Percentiles rank a stretch among this genome's conserved stretches.
Conservation (phyloP, 148 eudicot genomes). For the Rhododendron ovatum region DNA sequence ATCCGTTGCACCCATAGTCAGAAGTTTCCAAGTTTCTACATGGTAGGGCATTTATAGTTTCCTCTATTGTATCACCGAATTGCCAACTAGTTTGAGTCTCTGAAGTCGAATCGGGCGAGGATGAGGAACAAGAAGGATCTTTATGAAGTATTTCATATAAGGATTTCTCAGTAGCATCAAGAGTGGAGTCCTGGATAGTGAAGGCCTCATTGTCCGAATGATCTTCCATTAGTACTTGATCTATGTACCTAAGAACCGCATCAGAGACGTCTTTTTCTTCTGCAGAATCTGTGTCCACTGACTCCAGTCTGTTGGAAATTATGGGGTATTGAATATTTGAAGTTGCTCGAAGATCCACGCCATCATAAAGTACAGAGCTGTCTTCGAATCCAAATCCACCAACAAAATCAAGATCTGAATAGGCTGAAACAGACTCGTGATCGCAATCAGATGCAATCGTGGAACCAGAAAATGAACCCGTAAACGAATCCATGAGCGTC, state of each 20-base stretch:
- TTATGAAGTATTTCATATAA: slow-evolving; percentile 15
- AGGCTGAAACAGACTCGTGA: not conserved
- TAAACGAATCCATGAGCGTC: not conserved
- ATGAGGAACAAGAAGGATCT: not conserved
- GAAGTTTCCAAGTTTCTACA: slow-evolving; percentile 8
- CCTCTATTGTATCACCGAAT: not conserved
- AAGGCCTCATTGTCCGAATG: not conserved
- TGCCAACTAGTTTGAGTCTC: not conserved
- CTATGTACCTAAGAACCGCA: slow-evolving; percentile 5
- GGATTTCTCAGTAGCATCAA: slow-evolving; percentile 19
- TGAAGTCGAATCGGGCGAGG: not conserved
- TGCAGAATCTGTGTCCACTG: not conserved
- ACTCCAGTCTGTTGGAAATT: not conserved
- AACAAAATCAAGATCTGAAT: not conserved
- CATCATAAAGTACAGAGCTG: not conserved
- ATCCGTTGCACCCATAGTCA: slow-evolving; percentile 25
- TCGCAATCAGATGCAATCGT: not conserved
- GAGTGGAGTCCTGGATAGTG: slow-evolving; percentile 12
- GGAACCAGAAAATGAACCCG: not conserved
- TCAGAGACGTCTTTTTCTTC: not conserved
- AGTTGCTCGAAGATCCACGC: not conserved
- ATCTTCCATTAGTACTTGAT: slow-evolving; percentile 14
- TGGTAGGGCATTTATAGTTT: slow-evolving; percentile 15
- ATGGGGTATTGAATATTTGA: not conserved
- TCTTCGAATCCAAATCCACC: not conserved